Percentiles rank a stretch among this genome's conserved stretches.
These are phyloP conservation scores for Starmerella floricola DNA, from an alignment of 805 yeast species.

Conservation along the genomic window DNA sequence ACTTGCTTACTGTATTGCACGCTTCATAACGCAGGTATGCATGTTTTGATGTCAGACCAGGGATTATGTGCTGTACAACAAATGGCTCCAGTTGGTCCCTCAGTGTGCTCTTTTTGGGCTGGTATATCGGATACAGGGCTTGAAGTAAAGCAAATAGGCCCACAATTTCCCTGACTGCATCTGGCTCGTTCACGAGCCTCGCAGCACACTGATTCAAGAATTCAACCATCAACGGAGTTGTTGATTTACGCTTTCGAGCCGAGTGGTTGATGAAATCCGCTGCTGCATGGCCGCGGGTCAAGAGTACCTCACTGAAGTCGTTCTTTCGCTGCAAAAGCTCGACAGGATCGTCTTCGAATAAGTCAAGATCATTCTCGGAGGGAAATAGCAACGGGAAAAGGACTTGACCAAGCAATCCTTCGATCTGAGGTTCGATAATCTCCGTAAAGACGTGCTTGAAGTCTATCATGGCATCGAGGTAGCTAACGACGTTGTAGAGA, in stretches of 20 bases:
- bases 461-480: constrained; percentile 49
- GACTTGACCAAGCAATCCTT: constrained; percentile 54
- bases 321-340: constrained; percentile 70
- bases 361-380: constrained; percentile 50
- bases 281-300: constrained; percentile 71
- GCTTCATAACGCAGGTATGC: constrained; percentile 58
- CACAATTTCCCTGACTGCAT: constrained; percentile 35
- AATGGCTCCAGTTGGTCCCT: constrained; percentile 39
- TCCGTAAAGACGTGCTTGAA: constrained; percentile 50
- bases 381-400: constrained; percentile 69
- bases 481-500: constrained; percentile 51
- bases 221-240: constrained; percentile 12
- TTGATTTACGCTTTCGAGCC: constrained; percentile 48
- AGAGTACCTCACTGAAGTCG: constrained; percentile 47
- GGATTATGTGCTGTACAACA: constrained; percentile 51
- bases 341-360: constrained; percentile 75
- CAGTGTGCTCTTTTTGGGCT: constrained; percentile 30
- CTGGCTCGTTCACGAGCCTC: constrained; percentile 22
- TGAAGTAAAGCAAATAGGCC: constrained; percentile 62
- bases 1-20: constrained; percentile 38
- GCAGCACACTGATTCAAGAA: constrained; percentile 20
- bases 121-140: constrained; percentile 46
- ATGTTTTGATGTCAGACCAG: constrained; percentile 46
- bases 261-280: constrained; percentile 56
- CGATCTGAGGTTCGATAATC: constrained; percentile 51